Conservation (phyloP, 331 rosid genomes). For the Rosa hybrid region DNA sequence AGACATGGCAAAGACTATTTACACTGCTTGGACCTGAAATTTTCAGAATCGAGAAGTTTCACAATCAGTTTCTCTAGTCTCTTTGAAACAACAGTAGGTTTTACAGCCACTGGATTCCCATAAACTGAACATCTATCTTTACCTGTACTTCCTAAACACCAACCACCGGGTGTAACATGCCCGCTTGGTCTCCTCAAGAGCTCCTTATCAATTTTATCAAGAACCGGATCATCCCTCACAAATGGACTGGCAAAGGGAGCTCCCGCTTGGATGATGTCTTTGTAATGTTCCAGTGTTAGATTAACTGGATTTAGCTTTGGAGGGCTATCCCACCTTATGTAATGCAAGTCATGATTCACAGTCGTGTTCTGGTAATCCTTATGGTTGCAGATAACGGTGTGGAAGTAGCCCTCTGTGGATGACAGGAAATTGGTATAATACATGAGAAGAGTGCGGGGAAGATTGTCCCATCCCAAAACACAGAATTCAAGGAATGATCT, state of each 20-base stretch:
- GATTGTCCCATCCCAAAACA: conserved; percentile 94
- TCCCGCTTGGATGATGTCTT: conserved; percentile 68
- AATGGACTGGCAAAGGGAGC: conserved; percentile 73
- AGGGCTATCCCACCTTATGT: conserved; percentile 66
- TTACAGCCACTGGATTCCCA: conserved; percentile 58
- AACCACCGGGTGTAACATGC: conserved; percentile 67
- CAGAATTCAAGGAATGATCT: conserved; percentile 75
- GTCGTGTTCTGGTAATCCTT: conserved; percentile 91
- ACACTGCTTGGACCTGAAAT: conserved; percentile 83
- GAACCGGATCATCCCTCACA: conserved; percentile 59
- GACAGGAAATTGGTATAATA: conserved; percentile 77
- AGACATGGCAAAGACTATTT: conserved; percentile 33
- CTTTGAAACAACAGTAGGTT: conserved; percentile 59
- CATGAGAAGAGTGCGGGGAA: conserved; percentile 88
- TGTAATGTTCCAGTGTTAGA: conserved; percentile 57
- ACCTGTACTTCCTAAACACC: conserved; percentile 57
- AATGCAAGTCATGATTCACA: conserved; percentile 74
- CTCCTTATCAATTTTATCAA: conserved; percentile 61
- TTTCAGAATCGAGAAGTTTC: conserved; percentile 65
- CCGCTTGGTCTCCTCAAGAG: conserved; percentile 54
- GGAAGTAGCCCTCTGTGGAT: conserved; percentile 89
- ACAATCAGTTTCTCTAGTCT: conserved; percentile 71
- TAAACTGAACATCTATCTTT: conserved; percentile 50
- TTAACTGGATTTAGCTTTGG: conserved; percentile 65
- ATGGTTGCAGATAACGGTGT: conserved; percentile 82